Conservation (phyloP, 129 eudicot genomes). For the Escallonia rubra region DNA sequence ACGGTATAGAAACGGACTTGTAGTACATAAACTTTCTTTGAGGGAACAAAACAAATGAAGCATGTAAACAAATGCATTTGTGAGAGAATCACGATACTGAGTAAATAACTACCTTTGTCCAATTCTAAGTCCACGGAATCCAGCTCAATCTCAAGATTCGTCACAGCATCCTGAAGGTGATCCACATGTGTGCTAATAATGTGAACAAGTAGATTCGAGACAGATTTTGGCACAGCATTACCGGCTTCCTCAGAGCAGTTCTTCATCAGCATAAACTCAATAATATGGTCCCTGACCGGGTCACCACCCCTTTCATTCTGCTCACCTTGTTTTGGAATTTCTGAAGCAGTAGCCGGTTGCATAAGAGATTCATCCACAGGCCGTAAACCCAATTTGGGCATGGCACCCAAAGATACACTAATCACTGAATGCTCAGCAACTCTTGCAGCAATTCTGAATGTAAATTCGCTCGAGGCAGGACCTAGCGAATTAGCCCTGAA, state of each 20-base stretch:
- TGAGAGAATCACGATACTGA: too few relatives aligned
- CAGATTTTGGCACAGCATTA: conserved; percentile 47
- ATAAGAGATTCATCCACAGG: conserved; percentile 32
- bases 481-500: conserved; percentile 50
- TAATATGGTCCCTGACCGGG: conserved; percentile 41
- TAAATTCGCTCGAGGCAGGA: conserved; percentile 40
- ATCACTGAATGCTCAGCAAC: conserved; percentile 46
- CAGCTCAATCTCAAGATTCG: conserved; percentile 52
- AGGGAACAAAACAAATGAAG: background rate
- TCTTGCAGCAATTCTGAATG: conserved; percentile 46
- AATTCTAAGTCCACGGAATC: conserved; percentile 43
- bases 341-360: conserved; percentile 35
- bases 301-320: conserved; percentile 19
- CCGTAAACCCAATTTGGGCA: conserved; percentile 46
- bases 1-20: too few relatives aligned
- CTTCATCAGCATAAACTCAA: conserved; percentile 43
- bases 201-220: conserved; percentile 44
- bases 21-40: background rate
- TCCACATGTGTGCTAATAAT: conserved; percentile 45
- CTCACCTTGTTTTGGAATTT: conserved; percentile 19
- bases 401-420: conserved; percentile 44
- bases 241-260: conserved; percentile 54
- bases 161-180: conserved; percentile 48
- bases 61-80: background rate
- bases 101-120: conserved; percentile 4